Conservation (phyloP, 2,329 filamentous ascomycete genomes). For the Calonectria fujianensis region DNA sequence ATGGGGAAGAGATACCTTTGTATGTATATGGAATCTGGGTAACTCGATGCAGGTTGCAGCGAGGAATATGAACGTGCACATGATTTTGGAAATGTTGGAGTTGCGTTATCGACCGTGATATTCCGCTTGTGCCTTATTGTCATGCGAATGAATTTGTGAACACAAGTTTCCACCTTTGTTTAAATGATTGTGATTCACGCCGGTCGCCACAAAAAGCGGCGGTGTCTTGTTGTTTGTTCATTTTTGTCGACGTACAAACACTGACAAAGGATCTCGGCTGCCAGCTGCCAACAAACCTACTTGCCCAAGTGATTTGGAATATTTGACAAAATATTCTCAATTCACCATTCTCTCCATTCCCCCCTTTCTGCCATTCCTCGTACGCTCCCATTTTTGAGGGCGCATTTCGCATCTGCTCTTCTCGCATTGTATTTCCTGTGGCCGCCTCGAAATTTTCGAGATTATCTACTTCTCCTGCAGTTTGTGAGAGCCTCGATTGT, state of each 20-base stretch:
- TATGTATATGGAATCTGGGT: slow-evolving; percentile 36
- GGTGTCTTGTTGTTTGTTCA: slow-evolving; percentile 13
- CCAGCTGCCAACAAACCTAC: not conserved
- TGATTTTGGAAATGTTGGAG: not conserved
- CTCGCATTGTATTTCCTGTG: not conserved
- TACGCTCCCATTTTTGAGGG: not conserved
- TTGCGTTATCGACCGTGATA: not conserved
- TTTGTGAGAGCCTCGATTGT: not conserved
- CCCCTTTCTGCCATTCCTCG: not conserved
- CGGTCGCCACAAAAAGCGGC: not conserved
- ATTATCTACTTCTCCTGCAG: not conserved
- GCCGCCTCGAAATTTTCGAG: not conserved
- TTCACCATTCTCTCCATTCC: not conserved
- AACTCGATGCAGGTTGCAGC: slow-evolving; percentile 34
- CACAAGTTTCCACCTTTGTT: not conserved
- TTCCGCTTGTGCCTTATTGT: not conserved
- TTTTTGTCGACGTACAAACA: slow-evolving; percentile 4
- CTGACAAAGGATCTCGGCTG: not conserved
- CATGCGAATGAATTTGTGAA: not conserved
- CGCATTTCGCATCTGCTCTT: not conserved
- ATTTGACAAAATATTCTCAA: not conserved
- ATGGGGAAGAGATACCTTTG: slow-evolving; percentile 52
- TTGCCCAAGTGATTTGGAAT: not conserved
- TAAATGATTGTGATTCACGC: not conserved
- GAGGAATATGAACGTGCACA: slow-evolving; percentile 37